Evolutionary conservation across 1,284 basidiomycete species (phyloP).

Genomic region (Sanghuangporus sanghuang): DNA sequence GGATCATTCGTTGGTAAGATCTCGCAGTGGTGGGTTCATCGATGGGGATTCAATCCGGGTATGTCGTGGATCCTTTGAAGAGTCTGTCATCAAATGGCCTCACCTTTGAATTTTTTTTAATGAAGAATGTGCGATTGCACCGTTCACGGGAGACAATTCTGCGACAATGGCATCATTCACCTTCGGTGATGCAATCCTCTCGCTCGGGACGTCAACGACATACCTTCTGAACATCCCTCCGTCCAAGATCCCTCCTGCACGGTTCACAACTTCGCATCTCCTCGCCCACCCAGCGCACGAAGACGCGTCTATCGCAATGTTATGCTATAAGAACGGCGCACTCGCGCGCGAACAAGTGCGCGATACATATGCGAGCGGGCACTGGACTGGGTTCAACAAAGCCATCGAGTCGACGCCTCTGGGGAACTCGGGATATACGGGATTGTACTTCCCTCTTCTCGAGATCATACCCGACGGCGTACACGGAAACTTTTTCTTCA

Average conservation of each 20-base stretch:
- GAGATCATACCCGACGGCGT: slow-evolving; percentile 82
- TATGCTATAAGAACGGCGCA: slow-evolving; percentile 83
- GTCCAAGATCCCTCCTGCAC: slow-evolving; percentile 49
- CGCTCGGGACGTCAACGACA: slow-evolving; percentile 89
- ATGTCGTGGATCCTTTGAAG: slow-evolving; percentile 17
- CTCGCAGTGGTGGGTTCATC: slow-evolving; percentile 64
- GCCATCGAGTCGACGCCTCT: slow-evolving; percentile 53
- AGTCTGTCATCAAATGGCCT: background rate
- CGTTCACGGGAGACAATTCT: slow-evolving; percentile 91
- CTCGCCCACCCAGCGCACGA: slow-evolving; percentile 62
- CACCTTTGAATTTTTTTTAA: background rate
- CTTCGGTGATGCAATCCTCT: slow-evolving; percentile 83
- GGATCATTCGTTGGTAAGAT: slow-evolving; percentile 64
- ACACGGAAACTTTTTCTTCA: slow-evolving; percentile 62
- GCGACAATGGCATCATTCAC: slow-evolving; percentile 81
- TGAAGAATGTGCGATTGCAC: slow-evolving; percentile 75
- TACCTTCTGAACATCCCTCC: slow-evolving; percentile 75
- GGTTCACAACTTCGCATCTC: slow-evolving; percentile 72
- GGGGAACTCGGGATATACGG: slow-evolving; percentile 58
- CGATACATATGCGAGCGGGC: slow-evolving; percentile 54
- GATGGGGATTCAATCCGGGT: slow-evolving; percentile 75
- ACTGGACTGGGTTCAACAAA: slow-evolving; percentile 74
- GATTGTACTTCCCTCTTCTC: slow-evolving; percentile 73
- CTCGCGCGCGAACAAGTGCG: slow-evolving; percentile 79
- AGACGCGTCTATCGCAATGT: slow-evolving; percentile 67